These are phyloP conservation scores for Fulvia fulva DNA, from an alignment of 2,329 filamentous ascomycete species.

Conservation along the genomic window DNA sequence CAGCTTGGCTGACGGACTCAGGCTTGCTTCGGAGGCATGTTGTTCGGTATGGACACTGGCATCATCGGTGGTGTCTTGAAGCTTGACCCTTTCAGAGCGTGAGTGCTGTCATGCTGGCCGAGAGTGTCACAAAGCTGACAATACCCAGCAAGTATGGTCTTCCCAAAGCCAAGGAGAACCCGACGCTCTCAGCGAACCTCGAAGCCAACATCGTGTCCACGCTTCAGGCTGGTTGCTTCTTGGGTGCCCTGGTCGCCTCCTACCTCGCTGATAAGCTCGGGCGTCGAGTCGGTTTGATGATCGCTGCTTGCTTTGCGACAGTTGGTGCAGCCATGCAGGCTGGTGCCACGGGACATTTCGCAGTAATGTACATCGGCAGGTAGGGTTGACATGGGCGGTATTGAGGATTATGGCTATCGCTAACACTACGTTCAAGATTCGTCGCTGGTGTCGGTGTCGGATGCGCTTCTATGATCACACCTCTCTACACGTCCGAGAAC, in stretches of 20 bases:
- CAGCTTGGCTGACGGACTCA: slow-evolving; percentile 25
- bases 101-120: slow-evolving; percentile 24
- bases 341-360: slow-evolving; percentile 43
- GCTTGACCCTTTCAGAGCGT: slow-evolving; percentile 56
- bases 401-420: too few species aligned
- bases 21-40: slow-evolving; percentile 64
- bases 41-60: slow-evolving; percentile 64
- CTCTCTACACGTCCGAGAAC: slow-evolving; percentile 56
- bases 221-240: slow-evolving; percentile 66
- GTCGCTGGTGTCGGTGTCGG: slow-evolving; percentile 47
- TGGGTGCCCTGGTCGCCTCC: slow-evolving; percentile 68
- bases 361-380: slow-evolving; percentile 19
- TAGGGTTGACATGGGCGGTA: slow-evolving; percentile 41
- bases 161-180: slow-evolving; percentile 25
- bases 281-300: slow-evolving; percentile 65
- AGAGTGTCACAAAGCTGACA: not conserved
- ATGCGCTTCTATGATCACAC: slow-evolving; percentile 50
- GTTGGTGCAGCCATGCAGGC: slow-evolving; percentile 71
- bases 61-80: slow-evolving; percentile 65
- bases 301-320: slow-evolving; percentile 55
- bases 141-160: slow-evolving; percentile 51
- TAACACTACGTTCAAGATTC: slow-evolving; percentile 39
- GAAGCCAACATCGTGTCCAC: slow-evolving; percentile 64
- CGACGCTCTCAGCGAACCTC: slow-evolving; percentile 18
- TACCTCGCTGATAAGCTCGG: slow-evolving; percentile 67